phyloP scores from a whole-genome alignment of 1,284 basidiomycete species.

The Somion occarium region DNA sequence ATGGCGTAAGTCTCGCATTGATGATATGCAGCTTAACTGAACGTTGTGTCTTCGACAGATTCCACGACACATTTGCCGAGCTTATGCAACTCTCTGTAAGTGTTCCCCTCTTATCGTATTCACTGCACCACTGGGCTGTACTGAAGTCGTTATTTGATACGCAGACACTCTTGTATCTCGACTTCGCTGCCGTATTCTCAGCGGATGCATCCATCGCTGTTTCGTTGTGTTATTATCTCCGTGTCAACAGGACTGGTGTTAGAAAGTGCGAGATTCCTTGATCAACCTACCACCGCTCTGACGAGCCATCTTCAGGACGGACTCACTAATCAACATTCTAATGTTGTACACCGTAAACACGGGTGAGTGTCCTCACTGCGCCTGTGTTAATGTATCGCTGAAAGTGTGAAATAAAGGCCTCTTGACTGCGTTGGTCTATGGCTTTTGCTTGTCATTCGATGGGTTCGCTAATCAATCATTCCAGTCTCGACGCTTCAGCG shows the following conservation, averaged over 20 bases:
- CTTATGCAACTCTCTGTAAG: slow-evolving; percentile 17
- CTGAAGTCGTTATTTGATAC: not conserved
- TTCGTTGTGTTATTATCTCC: slow-evolving; percentile 30
- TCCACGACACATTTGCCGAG: slow-evolving; percentile 15
- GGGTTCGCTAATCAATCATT: not conserved
- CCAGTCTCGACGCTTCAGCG: slow-evolving; percentile 40
- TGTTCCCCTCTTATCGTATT: not conserved
- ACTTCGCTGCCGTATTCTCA: slow-evolving; percentile 21
- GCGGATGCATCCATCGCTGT: slow-evolving; percentile 32
- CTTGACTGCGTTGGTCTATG: slow-evolving; percentile 41
- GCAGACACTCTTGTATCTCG: slow-evolving; percentile 23
- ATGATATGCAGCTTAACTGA: not conserved
- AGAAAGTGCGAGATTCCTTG: slow-evolving; percentile 23
- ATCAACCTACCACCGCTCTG: not conserved
- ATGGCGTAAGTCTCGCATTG: slow-evolving; percentile 12
- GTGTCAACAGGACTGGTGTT: slow-evolving; percentile 30
- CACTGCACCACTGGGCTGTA: not conserved
- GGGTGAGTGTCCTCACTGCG: slow-evolving; percentile 17
- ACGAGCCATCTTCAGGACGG: slow-evolving; percentile 23
- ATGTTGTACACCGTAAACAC: slow-evolving; percentile 36
- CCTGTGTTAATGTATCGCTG: not conserved
- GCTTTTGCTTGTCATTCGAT: not conserved
- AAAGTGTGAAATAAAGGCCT: slow-evolving; percentile 18
- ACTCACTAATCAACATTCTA: slow-evolving; percentile 31
- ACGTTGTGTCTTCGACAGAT: slow-evolving; percentile 6